phyloP scores from a whole-genome alignment of 495 filamentous ascomycete genomes.

The Aspergillus avenaceus region DNA sequence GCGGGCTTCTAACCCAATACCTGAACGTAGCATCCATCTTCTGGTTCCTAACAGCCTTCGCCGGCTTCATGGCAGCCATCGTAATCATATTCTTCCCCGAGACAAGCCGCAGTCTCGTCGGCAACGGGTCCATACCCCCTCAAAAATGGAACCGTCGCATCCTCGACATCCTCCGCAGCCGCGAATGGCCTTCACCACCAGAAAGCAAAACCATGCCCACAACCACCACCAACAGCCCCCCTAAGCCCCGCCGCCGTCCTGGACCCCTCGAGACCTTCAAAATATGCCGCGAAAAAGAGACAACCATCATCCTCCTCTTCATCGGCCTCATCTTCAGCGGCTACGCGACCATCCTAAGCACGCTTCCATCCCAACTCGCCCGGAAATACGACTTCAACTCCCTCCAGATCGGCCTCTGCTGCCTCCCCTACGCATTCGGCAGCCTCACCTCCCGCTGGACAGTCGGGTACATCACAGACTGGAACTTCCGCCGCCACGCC shows the following conservation, averaged over 20 bases:
- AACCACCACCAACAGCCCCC: background rate
- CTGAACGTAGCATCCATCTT: slow-evolving; percentile 71
- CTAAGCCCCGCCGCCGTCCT: background rate
- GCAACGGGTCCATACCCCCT: slow-evolving; percentile 27
- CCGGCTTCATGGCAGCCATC: slow-evolving; percentile 33
- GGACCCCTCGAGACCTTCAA: background rate
- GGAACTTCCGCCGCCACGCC: background rate
- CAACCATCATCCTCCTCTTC: background rate
- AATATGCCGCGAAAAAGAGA: background rate
- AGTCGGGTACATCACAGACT: background rate
- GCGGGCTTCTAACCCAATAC: slow-evolving; percentile 60
- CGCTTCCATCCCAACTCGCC: background rate
- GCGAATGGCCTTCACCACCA: too few species aligned
- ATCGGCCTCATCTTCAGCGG: background rate
- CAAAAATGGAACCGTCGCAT: background rate
- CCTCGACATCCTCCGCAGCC: background rate
- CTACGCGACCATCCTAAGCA: background rate
- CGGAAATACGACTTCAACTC: background rate
- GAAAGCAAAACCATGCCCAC: too few species aligned
- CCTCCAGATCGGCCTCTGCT: background rate
- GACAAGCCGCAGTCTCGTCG: slow-evolving; percentile 43
- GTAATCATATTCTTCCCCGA: slow-evolving; percentile 39
- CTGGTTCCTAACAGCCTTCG: slow-evolving; percentile 68
- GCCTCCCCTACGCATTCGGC: background rate
- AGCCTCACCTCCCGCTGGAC: background rate